phyloP scores from a whole-genome alignment of 2,329 filamentous ascomycete species.

The Xylaria sp. region DNA sequence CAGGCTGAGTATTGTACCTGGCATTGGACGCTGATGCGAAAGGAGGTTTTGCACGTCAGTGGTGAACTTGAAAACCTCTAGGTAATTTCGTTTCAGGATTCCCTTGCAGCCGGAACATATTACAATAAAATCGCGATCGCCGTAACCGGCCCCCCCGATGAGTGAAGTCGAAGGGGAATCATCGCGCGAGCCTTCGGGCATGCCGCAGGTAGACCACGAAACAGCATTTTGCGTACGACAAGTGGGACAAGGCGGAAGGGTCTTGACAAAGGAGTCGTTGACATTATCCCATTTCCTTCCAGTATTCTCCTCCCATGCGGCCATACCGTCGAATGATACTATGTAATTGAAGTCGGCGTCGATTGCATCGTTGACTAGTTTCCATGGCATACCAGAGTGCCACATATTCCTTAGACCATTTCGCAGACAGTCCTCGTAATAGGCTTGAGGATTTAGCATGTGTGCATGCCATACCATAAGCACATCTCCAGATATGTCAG shows the following conservation, averaged over 20 bases:
- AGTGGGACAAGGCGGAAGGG: conserved; percentile 57
- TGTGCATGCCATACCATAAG: conserved; percentile 82
- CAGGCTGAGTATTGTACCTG: conserved; percentile 68
- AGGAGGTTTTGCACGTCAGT: conserved; percentile 59
- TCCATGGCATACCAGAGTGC: conserved; percentile 71
- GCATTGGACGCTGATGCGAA: conserved; percentile 59
- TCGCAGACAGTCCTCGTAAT: conserved; percentile 74
- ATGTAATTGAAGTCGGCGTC: conserved; percentile 64
- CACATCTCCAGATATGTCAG: conserved; percentile 59
- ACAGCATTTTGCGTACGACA: conserved; percentile 53
- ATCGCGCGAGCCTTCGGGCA: conserved; percentile 44
- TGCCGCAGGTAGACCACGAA: conserved; percentile 65
- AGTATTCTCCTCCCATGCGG: conserved; percentile 55
- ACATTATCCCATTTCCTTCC: conserved; percentile 64
- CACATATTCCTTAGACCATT: conserved; percentile 61
- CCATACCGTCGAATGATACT: conserved; percentile 50
- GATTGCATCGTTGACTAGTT: conserved; percentile 61
- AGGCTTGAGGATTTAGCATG: conserved; percentile 77
- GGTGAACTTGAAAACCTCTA: conserved; percentile 68
- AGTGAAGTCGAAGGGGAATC: conserved; percentile 43
- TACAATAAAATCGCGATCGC: conserved; percentile 59
- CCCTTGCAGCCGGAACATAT: conserved; percentile 58
- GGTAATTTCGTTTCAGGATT: conserved; percentile 59
- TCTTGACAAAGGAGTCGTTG: conserved; percentile 55
- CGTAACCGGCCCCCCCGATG: conserved; percentile 60